Base-by-base conservation (phyloP, 192 early-diverging fungal genomes). In the Mortierella alpina region DNA sequence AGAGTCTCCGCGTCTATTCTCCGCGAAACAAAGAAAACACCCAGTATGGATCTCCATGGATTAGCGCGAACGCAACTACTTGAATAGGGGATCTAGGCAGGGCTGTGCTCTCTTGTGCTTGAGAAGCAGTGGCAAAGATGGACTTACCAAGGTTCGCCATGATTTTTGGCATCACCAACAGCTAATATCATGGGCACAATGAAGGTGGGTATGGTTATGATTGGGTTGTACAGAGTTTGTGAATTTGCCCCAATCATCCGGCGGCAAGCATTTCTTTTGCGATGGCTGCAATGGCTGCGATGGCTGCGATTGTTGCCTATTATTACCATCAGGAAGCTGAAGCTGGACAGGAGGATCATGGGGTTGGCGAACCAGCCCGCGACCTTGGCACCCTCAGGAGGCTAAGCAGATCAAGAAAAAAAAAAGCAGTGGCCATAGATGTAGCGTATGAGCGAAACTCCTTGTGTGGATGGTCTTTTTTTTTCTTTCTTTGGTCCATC, bases 271-370 rank as follows among this genome's bases (percentile, higher is more conserved):
- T 31, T 31, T 31, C 31, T 31, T 31, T 31, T 31, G 31, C 31
- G 31, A 31, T 31, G 31, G 31, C 31, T 2, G 31, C 31, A 3
- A 31, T 31, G 31, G 31, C 31, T 2, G 31, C 31, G 31, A 31
- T 31, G 31, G 31, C 31, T 2, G 9, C 31, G 13, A 13, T 18
- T 54, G 18, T 55, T 56, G 14, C 4, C 40, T 58, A 5, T 60
- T 53, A 7, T 47, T 74, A 61, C 72, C 72, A 74, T 74, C 9
- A 74, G 41, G 42, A 66, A 0, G 52, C 72, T 74, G 17, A 74
- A 74, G 56, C 72, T 66, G 9, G 72, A 58, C 72, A 74, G 44
- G 12, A 74, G 58, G 22, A 74, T n/a, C 72, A 74, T 74, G 2
- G 72, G 72, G 44, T 74, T 60, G 15, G 45, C 58, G 22, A 74